Conservation (phyloP, 2,329 filamentous ascomycete genomes). For the Penicillium crustosum region DNA sequence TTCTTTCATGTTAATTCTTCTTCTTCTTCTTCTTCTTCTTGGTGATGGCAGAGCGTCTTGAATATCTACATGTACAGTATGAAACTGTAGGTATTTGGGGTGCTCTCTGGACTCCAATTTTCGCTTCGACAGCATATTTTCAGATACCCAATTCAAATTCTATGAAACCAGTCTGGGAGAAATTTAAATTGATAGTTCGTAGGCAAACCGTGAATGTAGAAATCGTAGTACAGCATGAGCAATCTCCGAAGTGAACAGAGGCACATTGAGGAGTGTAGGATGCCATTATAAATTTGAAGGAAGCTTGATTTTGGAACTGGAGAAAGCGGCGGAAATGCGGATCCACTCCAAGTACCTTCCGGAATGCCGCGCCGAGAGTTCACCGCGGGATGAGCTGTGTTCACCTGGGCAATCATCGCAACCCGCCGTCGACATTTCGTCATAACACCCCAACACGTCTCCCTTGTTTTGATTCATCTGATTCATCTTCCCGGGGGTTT, state of each 20-base stretch:
- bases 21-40: not conserved
- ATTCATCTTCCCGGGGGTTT: not conserved
- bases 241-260: not conserved
- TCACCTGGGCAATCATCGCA: not conserved
- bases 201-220: not conserved
- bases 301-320: no score
- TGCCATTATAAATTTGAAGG: not conserved
- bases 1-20: not conserved
- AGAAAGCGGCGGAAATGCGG: not conserved
- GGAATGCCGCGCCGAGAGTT: not conserved
- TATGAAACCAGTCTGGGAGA: not conserved
- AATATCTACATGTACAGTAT: not conserved
- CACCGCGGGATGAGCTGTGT: not conserved
- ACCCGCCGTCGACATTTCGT: not conserved
- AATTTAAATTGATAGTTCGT: not conserved
- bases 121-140: not conserved
- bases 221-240: no score
- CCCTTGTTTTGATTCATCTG: not conserved
- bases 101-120: not conserved
- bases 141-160: constrained; percentile 16
- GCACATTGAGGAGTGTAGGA: not conserved
- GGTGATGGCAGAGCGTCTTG: not conserved
- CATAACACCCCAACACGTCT: no score
- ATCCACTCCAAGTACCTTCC: not conserved
- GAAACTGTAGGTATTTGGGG: not conserved